These are phyloP conservation scores for Amoeboaphelidium protococcarum DNA, from an alignment of 371 early-diverging fungal genomes.

Conservation along the genomic window DNA sequence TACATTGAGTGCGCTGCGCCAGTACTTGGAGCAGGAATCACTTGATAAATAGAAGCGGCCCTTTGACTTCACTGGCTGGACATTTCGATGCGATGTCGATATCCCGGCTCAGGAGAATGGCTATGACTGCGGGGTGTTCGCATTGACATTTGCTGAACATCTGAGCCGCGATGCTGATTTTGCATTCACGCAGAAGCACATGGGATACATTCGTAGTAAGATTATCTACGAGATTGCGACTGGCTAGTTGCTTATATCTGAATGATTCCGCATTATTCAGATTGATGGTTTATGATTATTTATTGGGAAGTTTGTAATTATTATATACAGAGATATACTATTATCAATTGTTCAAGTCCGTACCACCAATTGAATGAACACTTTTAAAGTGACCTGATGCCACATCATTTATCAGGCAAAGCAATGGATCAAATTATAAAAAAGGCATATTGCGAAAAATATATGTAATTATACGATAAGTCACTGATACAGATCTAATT, in stretches of 20 bases:
- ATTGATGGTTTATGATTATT: no score
- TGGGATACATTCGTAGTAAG: constrained; percentile 34
- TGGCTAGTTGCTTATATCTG: neutral
- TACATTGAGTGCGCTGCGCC: constrained; percentile 19
- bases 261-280: no score
- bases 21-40: constrained; percentile 39
- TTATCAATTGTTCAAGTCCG: no score
- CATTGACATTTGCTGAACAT: constrained; percentile 63
- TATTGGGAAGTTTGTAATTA: no score
- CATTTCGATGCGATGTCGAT: constrained; percentile 25
- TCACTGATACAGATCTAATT: no score
- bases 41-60: constrained; percentile 32
- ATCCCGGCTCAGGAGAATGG: constrained; percentile 69
- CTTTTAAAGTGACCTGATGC: no score
- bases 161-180: constrained; percentile 24
- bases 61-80: constrained; percentile 40
- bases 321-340: no score
- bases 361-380: no score
- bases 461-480: no score
- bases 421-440: no score
- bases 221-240: constrained; percentile 39
- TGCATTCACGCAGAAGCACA: constrained; percentile 42
- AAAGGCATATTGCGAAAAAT: no score
- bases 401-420: no score
- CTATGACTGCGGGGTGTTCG: constrained; percentile 93